These are phyloP conservation scores for Pseudogymnoascus sp. DNA, from an alignment of 2,329 filamentous ascomycete species.

Conservation along the genomic window DNA sequence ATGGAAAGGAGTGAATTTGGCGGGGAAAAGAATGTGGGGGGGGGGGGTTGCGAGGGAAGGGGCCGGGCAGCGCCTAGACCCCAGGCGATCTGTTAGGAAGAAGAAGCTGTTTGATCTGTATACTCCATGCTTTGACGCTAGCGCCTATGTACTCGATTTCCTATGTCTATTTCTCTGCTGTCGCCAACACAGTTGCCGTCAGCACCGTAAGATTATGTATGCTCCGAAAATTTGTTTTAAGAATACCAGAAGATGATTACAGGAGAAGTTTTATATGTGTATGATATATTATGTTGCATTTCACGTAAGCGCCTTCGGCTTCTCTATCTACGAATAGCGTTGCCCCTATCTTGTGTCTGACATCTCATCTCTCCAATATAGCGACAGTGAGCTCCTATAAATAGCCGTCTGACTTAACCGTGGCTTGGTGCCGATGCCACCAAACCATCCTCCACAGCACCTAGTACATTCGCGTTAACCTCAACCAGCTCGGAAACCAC, in stretches of 20 bases:
- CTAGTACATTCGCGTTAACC: not conserved
- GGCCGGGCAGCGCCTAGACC: not conserved
- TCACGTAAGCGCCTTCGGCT: not conserved
- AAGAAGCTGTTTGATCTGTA: constrained; percentile 1
- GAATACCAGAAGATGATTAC: not conserved
- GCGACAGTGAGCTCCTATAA: not conserved
- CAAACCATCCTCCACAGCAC: not conserved
- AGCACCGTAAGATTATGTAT: constrained; percentile 1
- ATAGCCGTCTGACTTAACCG: not conserved
- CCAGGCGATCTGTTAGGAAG: not conserved
- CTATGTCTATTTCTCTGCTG: not conserved
- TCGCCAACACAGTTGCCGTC: not conserved
- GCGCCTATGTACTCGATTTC: constrained; percentile 3
- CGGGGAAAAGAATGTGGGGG: not conserved
- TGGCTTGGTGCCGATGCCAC: not conserved
- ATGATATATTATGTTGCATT: not conserved
- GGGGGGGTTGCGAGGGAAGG: not conserved
- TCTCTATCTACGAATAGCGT: not conserved
- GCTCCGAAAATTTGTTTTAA: not conserved
- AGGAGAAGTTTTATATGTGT: not conserved
- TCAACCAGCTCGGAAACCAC: not conserved
- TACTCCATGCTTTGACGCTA: not conserved
- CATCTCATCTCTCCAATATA: not conserved
- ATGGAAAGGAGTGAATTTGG: not conserved
- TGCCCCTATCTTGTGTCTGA: not conserved